A percentile compares a stretch with the other conserved stretches of the same genome.
phyloP scores from a whole-genome alignment of 179 eudicot genomes.

The Spergularia azorica region DNA sequence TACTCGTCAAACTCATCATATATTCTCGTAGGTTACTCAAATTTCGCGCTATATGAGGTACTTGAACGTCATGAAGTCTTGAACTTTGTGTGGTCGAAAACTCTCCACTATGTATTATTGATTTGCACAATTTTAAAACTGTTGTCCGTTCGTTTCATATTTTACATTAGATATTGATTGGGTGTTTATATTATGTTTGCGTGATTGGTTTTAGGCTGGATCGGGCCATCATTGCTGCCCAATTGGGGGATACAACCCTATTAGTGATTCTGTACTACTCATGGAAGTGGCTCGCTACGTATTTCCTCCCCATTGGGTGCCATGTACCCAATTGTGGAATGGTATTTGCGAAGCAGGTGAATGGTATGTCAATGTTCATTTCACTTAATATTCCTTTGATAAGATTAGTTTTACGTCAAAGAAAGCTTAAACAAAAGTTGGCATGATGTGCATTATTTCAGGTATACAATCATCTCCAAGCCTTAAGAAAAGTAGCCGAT shows the following conservation, averaged over 20 bases:
- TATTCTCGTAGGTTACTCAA: conserved; percentile 17
- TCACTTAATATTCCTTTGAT: too few relatives aligned
- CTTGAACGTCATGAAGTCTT: not conserved
- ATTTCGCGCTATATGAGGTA: conserved; percentile 8
- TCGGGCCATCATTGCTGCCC: conserved; percentile 7
- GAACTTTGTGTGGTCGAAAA: not conserved
- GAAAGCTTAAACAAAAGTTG: too few relatives aligned
- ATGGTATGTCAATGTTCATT: too few relatives aligned
- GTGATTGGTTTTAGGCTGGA: not conserved
- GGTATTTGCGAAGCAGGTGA: not conserved
- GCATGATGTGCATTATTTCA: too few relatives aligned
- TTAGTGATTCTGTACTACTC: not conserved
- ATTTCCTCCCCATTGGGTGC: conserved; percentile 9
- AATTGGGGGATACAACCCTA: conserved; percentile 1
- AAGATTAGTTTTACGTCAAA: too few relatives aligned
- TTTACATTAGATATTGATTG: too few relatives aligned
- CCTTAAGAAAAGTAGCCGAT: too few relatives aligned
- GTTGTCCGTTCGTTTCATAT: too few relatives aligned
- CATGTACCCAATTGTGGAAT: not conserved
- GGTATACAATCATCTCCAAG: too few relatives aligned
- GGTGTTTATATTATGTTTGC: too few relatives aligned
- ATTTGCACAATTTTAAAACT: too few relatives aligned
- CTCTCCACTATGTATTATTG: too few relatives aligned
- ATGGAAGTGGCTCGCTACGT: conserved; percentile 14
- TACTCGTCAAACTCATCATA: conserved; percentile 15